Percentiles rank a stretch among this genome's conserved stretches.
These are phyloP conservation scores for Monilinia aucupariae DNA, from an alignment of 2,329 filamentous ascomycete genomes.

Conservation along the genomic window DNA sequence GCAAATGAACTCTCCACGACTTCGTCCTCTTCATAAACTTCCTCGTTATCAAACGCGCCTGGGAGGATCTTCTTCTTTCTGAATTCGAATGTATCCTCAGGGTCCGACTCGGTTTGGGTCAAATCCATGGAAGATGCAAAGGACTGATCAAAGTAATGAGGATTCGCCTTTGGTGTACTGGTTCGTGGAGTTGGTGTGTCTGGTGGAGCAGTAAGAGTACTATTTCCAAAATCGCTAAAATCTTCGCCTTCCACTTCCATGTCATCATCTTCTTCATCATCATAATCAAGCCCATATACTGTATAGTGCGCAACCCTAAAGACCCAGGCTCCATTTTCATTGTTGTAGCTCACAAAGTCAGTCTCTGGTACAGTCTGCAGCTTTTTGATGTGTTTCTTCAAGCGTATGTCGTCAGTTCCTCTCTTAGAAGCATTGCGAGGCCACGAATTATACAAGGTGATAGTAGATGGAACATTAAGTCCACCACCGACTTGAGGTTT, in stretches of 20 bases:
- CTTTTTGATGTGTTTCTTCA: conserved; percentile 76
- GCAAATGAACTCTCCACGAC: conserved; percentile 40
- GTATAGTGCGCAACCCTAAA: conserved; percentile 97
- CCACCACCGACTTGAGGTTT: conserved; percentile 85
- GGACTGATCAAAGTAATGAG: conserved; percentile 28
- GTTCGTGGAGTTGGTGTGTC: conserved; percentile 40
- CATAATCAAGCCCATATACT: conserved; percentile 81
- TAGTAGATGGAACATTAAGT: conserved; percentile 83
- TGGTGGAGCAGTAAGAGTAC: conserved; percentile 43
- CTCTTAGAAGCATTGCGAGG: conserved; percentile 64
- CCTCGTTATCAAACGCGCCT: conserved; percentile 69
- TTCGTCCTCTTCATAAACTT: conserved; percentile 51
- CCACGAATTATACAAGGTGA: conserved; percentile 89
- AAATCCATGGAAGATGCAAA: conserved; percentile 38
- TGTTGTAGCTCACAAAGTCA: conserved; percentile 74
- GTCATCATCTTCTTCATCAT: conserved; percentile 64
- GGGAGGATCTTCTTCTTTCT: conserved; percentile 50
- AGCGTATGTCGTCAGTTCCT: conserved; percentile 58
- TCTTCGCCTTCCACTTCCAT: conserved; percentile 49
- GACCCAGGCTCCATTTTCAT: conserved; percentile 76
- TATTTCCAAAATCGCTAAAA: conserved; percentile 43
- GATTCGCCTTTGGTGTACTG: conserved; percentile 23
- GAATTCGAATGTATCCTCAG: conserved; percentile 36
- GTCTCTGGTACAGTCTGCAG: conserved; percentile 76
- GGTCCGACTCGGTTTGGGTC: conserved; percentile 34